Evolutionary conservation across 371 early-diverging fungal species (phyloP).

Genomic region (Coemansia sp.): DNA sequence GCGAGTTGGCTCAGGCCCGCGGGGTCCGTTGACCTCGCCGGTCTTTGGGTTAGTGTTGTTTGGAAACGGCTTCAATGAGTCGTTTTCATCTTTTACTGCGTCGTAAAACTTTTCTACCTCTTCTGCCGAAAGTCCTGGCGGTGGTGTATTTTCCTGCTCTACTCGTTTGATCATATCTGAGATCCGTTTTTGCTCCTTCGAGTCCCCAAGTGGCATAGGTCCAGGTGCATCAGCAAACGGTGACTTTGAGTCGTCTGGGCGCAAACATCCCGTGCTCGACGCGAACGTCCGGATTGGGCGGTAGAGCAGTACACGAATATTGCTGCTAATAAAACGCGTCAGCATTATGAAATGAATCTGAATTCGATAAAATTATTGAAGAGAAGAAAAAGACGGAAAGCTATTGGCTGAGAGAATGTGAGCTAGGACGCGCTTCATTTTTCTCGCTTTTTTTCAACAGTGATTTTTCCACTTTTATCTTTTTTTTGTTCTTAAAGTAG

Average conservation of each 20-base stretch:
- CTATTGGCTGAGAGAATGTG: neutral
- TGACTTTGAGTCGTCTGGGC: constrained; percentile 2
- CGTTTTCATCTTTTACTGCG: constrained; percentile 25
- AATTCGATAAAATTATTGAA: neutral
- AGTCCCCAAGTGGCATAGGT: constrained; percentile 31
- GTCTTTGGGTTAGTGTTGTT: constrained; percentile 36
- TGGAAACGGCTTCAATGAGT: constrained; percentile 29
- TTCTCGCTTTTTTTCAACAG: neutral
- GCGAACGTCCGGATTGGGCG: neutral
- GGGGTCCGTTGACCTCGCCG: constrained; percentile 49
- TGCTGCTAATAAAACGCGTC: neutral
- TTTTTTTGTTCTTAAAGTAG: neutral
- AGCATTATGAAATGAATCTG: neutral
- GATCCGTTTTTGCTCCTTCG: constrained; percentile 36
- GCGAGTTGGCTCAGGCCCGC: constrained; percentile 50
- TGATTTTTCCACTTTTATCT: neutral
- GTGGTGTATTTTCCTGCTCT: constrained; percentile 26
- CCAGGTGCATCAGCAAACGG: constrained; percentile 25
- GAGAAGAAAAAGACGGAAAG: neutral
- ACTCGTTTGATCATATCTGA: constrained; percentile 27
- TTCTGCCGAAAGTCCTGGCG: constrained; percentile 29
- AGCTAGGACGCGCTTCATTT: neutral
- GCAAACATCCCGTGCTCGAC: neutral
- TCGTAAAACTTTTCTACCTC: constrained; percentile 39
- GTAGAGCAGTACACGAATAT: neutral